Base-by-base conservation (phyloP, 306 rosid genomes). In the Trifolium dubium region DNA sequence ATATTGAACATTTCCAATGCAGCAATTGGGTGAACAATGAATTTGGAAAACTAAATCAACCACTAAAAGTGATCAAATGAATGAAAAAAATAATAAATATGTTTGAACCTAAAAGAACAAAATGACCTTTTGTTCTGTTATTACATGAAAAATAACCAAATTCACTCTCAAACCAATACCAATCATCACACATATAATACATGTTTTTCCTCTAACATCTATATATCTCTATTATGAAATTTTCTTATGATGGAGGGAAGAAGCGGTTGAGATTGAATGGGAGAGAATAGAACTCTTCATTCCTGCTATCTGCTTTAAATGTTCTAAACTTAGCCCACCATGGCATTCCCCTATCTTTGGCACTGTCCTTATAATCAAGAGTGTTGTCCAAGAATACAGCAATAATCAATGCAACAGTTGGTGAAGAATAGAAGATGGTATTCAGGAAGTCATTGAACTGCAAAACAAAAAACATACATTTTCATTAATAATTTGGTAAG, bases 201-300 rank as follows among this genome's bases (percentile, higher is more conserved):
- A 91, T 80, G 84, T 15, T 92, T 88, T 90, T 88, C 92, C 88
- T 80, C 84, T 83, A 81, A 69, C 75, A 80, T 44, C 44, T 56
- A 29, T 30, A 29, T 30, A 49, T 10, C 34, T 71, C 44, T 74
- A 50, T 50, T 19, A 41, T 13, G 30, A 8, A 43, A 47, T 28
- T 43, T 41, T 29, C 72, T 85, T 82, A 92, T 43, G 98, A 90
- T 49, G 98, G 99, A 70, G 97, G 99, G 86, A 94, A 94, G 85
- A 90, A 94, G 1, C 95, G 85, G 79, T 94, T 90, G 67, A 94
- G 97, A 87, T 94, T 92, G 90, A 94, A 94, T 40, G 99, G 99
- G 10, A 92, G 92, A 10, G 93, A 84, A 75, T 94, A 94, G 73
- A 94, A 92, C 84, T 94, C 99, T 63, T 92, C 98, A 71, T 90